Percentiles rank a stretch among this genome's conserved stretches.
phyloP scores from a whole-genome alignment of 768 basidiomycete genomes.

The Naematelia encephala region DNA sequence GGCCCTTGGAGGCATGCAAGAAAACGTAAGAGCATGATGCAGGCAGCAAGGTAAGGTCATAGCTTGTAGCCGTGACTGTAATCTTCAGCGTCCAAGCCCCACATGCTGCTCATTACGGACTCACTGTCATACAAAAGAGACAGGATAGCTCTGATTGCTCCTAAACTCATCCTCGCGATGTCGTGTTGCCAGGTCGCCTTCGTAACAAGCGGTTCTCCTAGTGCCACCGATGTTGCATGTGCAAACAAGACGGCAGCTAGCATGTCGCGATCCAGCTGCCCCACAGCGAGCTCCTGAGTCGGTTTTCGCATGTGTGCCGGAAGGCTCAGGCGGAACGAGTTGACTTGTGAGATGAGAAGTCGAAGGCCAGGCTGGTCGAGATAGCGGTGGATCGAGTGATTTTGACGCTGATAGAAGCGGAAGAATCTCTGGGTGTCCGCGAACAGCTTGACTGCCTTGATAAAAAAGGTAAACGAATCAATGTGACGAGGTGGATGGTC shows the following conservation, averaged over 20 bases:
- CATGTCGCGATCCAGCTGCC: background rate
- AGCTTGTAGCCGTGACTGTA: background rate
- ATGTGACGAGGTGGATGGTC: background rate
- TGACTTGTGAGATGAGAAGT: background rate
- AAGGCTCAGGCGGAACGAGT: background rate
- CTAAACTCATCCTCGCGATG: background rate
- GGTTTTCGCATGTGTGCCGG: background rate
- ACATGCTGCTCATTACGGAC: no score
- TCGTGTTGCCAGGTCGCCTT: background rate
- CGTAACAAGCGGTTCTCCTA: background rate
- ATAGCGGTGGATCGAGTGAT: background rate
- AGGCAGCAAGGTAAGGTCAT: background rate
- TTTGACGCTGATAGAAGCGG: conserved; percentile 3
- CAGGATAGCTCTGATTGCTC: conserved; percentile 1
- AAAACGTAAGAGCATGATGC: conserved; percentile 2
- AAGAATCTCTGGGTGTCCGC: conserved; percentile 1
- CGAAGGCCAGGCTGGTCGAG: background rate
- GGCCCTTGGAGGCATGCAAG: background rate
- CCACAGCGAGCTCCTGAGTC: background rate
- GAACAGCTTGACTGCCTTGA: conserved; percentile 7
- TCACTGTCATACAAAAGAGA: conserved; percentile 3
- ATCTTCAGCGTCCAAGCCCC: background rate
- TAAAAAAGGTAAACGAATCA: background rate
- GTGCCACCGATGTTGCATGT: background rate
- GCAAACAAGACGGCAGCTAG: background rate